Evolutionary conservation across 495 filamentous ascomycete genomes (phyloP), one percentile per base, ranked within the genome.

Genomic region (Tetracladium marchalianum): DNA sequence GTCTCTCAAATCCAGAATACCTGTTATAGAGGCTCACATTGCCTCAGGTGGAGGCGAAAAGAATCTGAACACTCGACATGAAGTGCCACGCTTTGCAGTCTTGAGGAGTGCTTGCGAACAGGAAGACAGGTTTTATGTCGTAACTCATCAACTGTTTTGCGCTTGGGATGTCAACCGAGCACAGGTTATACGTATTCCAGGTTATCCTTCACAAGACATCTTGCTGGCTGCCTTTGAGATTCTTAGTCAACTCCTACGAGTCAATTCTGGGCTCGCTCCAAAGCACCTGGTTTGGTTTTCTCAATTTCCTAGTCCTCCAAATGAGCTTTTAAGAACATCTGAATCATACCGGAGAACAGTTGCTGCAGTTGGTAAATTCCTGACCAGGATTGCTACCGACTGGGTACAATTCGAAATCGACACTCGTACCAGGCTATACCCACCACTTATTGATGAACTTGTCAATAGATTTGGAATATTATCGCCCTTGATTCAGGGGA

Each of bases 81-180:
- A 78, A 44, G 54, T 52, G 22, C 73, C 77, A n/a, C 66, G 84
- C 39, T 56, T 79, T 19, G 51, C 62, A 35, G 66, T 85, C 1
- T 54, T 90, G 4, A 47, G 39, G 4, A 63, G 79, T n/a, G 82
- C 84, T 0, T 82, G 76, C 52, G 8, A 41, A 2, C 38, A 60
- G 0, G 59, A 69, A 9, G 85, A 90, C 51, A 44, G 65, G 19
- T 73, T 84, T 54, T 90, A 82, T 54, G 38, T 88, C 41, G 67
- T 67, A 10, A 56, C 87, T 5, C 85, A 90, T 62, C 83, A 87
- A 49, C 45, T 85, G 1, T 86, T 76, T 56, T 83, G 78, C 56
- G 53, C 73, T 11, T 73, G 69, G 66, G 52, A 58, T 39, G 13
- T 32, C 22, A 16, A 41, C 15, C 36, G 12, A 5, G 24, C 33